Percentiles rank a stretch among this genome's conserved stretches.
Evolutionary conservation across 2,329 filamentous ascomycete species (phyloP).

Genomic region (Trichoderma harzianum): DNA sequence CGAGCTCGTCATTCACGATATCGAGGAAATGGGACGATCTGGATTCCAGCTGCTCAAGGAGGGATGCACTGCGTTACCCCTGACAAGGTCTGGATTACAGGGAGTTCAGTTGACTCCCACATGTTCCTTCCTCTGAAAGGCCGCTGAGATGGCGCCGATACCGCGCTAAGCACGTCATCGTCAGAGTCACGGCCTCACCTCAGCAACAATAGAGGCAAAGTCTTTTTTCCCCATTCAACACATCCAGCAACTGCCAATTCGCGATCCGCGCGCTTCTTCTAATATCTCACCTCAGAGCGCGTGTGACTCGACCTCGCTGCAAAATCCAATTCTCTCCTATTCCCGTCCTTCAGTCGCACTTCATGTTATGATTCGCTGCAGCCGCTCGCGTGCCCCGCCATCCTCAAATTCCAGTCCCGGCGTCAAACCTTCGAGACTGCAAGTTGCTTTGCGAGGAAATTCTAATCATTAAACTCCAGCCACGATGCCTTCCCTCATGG

Average conservation of each 20-base stretch:
- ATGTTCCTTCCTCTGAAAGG: background rate
- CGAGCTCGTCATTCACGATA: background rate
- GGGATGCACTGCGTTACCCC: background rate
- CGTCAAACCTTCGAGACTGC: background rate
- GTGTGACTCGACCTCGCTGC: background rate
- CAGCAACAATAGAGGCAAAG: constrained; percentile 2
- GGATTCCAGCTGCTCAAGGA: background rate
- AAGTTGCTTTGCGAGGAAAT: background rate
- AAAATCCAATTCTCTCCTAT: background rate
- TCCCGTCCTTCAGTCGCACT: background rate
- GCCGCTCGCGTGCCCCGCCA: constrained; percentile 12
- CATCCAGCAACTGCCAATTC: background rate
- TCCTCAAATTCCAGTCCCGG: background rate
- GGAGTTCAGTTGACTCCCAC: background rate
- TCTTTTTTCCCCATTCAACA: background rate
- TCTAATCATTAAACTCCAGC: background rate
- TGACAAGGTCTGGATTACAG: background rate
- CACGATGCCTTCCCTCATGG: constrained; percentile 19
- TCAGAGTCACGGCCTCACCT: constrained; percentile 15
- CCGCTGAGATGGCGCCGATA: constrained; percentile 10
- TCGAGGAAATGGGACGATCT: background rate
- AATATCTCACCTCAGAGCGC: background rate
- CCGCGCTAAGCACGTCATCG: constrained; percentile 20
- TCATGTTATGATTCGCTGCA: background rate
- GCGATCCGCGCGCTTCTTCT: background rate